Base-by-base conservation (phyloP, 176 grass and related monocot species). In the Carex littledalei region DNA sequence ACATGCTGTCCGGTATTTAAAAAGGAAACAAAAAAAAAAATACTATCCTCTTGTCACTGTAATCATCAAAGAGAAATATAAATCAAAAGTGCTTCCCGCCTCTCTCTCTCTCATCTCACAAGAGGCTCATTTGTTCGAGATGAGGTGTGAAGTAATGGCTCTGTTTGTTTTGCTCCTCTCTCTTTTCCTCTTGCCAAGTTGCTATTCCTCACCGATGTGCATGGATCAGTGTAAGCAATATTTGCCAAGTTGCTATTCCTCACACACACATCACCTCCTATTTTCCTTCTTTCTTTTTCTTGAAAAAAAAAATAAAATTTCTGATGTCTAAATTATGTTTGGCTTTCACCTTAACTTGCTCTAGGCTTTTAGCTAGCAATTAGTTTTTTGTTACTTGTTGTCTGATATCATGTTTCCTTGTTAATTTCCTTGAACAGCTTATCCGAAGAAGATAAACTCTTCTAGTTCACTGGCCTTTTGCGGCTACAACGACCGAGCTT, bases 381-480 rank as follows among this genome's bases (percentile, higher is more conserved):
- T 47, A 47, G 0, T 2, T 47, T 47, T 47, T 47, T 47, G 45
- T 47, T 47, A 49, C 45, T 49, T 49, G 8, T 49, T 49, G 8
- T 49, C 8, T 61, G 14, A 35, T 32, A 59, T 62, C 55, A 62
- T 61, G 8, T 80, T 80, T 37, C 39, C 15, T 22, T 55, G 35
- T 61, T 37, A 41, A 45, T 26, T n/a, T 81, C 49, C 57, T 64
- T 9, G 2, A 63, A 65, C 61, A 81, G 94, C 87, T 84, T 87
- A 92, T 47, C 94, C 94, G 2, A 82, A 69, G 63, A 20, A 20
- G 62, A 84, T 89, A 67, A 94, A 92, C 9, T 22, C 24, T 35
- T 84, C 26, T 26, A n/a, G n/a, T n/a, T 26, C 92, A 54, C 63
- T 97, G 49, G 20, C 3, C 0, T 97, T 94, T 81, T 97, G 94